Percentiles rank a stretch among this genome's conserved stretches.
These are phyloP conservation scores for Colletotrichum sp. DNA, from an alignment of 2,329 filamentous ascomycete genomes.

Conservation along the genomic window DNA sequence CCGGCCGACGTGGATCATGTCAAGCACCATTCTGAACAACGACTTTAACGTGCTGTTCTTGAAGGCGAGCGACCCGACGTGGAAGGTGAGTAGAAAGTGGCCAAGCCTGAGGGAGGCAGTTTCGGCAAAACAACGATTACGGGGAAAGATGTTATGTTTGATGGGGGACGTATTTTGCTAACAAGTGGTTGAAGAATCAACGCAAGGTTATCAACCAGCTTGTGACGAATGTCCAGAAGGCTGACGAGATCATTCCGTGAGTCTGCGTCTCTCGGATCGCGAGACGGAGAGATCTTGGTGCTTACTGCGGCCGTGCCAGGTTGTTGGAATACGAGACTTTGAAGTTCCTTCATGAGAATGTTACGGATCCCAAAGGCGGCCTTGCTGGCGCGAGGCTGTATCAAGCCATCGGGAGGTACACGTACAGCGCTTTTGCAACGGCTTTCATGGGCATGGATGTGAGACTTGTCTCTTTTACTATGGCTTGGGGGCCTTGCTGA, in stretches of 20 bases:
- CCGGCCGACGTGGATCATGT: conserved; percentile 1
- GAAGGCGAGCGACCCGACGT: neutral
- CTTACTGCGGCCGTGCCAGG: neutral
- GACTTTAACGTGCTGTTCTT: neutral
- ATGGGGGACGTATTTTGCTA: rapidly evolving
- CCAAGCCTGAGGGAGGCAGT: rapidly evolving
- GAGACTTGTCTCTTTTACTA: no score
- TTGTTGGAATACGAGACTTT: neutral
- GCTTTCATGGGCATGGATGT: neutral
- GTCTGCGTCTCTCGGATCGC: rapidly evolving
- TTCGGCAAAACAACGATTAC: rapidly evolving
- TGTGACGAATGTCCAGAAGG: neutral
- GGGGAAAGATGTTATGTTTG: neutral
- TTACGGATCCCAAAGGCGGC: rapidly evolving
- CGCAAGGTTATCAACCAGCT: neutral
- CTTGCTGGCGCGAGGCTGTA: neutral
- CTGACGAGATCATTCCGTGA: neutral
- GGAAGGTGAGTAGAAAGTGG: neutral
- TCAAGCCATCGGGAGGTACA: neutral
- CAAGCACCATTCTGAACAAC: neutral
- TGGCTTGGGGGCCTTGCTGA: no score
- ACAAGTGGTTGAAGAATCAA: neutral
- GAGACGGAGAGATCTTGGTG: neutral
- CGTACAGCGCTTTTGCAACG: neutral
- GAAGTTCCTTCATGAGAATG: neutral